A percentile compares a stretch with the other conserved stretches of the same genome.
phyloP scores from a whole-genome alignment of 306 rosid species.

The Lathyrus sativus region DNA sequence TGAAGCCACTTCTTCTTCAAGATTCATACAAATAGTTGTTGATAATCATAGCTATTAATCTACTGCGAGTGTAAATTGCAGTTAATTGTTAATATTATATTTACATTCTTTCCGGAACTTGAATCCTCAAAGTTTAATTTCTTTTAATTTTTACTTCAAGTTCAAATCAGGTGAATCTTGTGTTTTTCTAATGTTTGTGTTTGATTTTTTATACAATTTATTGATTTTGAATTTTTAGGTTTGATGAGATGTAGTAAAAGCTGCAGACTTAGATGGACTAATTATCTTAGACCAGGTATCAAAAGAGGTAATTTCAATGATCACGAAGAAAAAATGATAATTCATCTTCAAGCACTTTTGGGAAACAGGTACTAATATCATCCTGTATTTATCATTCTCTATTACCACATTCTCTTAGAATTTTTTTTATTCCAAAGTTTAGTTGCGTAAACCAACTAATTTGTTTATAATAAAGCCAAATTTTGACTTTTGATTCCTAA shows the following conservation, averaged over 20 bases:
- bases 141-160: no score
- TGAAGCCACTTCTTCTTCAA: background rate
- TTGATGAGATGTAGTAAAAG: constrained; percentile 92
- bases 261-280: constrained; percentile 94
- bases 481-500: background rate
- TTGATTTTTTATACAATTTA: background rate
- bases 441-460: background rate
- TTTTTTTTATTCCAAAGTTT: background rate
- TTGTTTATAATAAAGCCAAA: background rate
- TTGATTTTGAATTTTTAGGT: constrained; percentile 46
- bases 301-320: constrained; percentile 74
- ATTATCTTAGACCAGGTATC: constrained; percentile 87
- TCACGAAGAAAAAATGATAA: constrained; percentile 81
- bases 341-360: constrained; percentile 90
- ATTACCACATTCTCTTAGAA: background rate
- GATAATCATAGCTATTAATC: no score
- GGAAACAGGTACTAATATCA: constrained; percentile 64
- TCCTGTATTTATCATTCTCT: background rate
- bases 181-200: background rate
- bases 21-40: no score
- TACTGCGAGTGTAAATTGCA: no score
- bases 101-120: no score
- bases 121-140: no score
- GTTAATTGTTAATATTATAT: no score
- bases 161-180: background rate